Evolutionary conservation across 345 rosid genomes (phyloP).

Genomic region (Rubroshorea leprosula): DNA sequence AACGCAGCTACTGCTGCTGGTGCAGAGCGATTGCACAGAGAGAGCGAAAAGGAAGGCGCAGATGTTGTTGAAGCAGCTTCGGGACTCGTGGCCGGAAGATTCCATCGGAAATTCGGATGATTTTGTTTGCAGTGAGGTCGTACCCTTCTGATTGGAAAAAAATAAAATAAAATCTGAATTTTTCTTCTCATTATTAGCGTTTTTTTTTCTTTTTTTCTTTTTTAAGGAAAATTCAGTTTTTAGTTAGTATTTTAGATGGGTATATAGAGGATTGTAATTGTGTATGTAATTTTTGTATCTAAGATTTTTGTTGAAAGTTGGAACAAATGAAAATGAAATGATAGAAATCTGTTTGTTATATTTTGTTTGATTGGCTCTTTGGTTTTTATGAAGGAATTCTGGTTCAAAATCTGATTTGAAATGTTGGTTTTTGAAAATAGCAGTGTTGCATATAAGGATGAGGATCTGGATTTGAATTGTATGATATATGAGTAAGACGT

Average conservation of each 20-base stretch:
- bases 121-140: constrained; percentile 54
- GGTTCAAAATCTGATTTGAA: not conserved
- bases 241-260: constrained; percentile 17
- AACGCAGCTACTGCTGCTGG: constrained; percentile 76
- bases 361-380: no score
- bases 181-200: no score
- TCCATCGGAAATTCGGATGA: constrained; percentile 52
- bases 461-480: no score
- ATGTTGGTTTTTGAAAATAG: not conserved
- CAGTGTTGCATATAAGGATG: no score
- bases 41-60: constrained; percentile 97
- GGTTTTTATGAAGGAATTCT: not conserved
- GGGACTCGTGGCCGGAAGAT: constrained; percentile 82
- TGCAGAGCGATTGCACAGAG: constrained; percentile 94
- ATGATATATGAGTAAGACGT: no score
- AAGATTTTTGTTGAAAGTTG: constrained; percentile 28
- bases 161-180: no score
- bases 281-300: constrained; percentile 43
- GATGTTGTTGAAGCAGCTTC: constrained; percentile 66
- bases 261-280: constrained; percentile 33
- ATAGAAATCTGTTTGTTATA: no score
- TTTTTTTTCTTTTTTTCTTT: not conserved
- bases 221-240: not conserved
- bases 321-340: constrained; percentile 7
- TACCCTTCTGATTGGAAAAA: constrained; percentile 59